These are phyloP conservation scores for Pleurotus tuber-regium DNA, from an alignment of 768 basidiomycete genomes.

Conservation along the genomic window DNA sequence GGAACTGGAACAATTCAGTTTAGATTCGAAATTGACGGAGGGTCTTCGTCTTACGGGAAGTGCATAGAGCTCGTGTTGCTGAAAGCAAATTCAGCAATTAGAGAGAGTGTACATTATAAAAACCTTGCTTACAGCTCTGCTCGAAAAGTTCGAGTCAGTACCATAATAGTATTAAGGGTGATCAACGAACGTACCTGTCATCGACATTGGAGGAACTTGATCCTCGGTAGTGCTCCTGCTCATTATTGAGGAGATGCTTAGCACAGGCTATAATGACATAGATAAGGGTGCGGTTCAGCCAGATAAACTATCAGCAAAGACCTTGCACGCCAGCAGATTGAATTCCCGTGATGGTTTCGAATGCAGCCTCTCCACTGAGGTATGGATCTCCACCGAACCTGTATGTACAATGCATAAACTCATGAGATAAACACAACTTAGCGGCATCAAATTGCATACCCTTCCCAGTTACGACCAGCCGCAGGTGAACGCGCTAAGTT, in stretches of 20 bases:
- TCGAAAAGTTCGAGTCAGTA: too few relatives aligned
- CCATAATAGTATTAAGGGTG: too few relatives aligned
- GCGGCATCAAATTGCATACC: too few relatives aligned
- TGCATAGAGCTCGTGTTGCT: slow-evolving; percentile 72
- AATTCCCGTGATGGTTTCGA: slow-evolving; percentile 83
- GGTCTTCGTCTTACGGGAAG: too few relatives aligned
- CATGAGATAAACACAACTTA: too few relatives aligned
- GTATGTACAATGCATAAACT: too few relatives aligned
- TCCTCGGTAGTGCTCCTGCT: slow-evolving; percentile 63
- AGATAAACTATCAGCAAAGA: neutral
- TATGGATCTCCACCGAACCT: too few relatives aligned
- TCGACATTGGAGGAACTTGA: slow-evolving; percentile 65
- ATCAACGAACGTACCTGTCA: slow-evolving; percentile 76
- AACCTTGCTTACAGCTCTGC: too few relatives aligned
- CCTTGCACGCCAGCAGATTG: slow-evolving; percentile 79
- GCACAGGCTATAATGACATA: slow-evolving; percentile 64
- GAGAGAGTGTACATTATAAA: too few relatives aligned
- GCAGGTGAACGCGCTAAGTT: slow-evolving; percentile 44
- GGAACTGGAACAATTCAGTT: slow-evolving; percentile 43
- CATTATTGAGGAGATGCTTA: slow-evolving; percentile 79
- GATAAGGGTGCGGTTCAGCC: too few relatives aligned
- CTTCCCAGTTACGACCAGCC: slow-evolving; percentile 84
- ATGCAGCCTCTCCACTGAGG: too few relatives aligned
- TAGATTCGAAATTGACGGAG: neutral
- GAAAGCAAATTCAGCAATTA: too few relatives aligned